Conservation (phyloP, 768 basidiomycete species). For the Pisolithus tinctorius region DNA sequence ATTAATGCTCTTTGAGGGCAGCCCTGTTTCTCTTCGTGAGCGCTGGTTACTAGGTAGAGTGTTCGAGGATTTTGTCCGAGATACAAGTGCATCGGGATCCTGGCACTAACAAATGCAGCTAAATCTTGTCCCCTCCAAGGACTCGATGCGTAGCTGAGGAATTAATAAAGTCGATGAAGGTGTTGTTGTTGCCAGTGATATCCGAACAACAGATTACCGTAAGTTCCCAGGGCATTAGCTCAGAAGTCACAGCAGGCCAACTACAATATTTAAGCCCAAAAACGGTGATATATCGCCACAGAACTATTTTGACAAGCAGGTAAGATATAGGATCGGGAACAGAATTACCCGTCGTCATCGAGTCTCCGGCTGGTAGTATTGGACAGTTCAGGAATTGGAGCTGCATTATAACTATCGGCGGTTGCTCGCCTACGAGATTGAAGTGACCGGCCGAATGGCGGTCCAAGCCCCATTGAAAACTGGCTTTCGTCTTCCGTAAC, state of each 20-base stretch:
- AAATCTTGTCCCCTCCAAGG: no score
- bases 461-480: constrained; percentile 32
- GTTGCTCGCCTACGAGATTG: constrained; percentile 3
- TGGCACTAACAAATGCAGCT: no score
- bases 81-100: constrained; percentile 60
- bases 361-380: constrained; percentile 2
- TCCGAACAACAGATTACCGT: no score
- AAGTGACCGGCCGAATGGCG: constrained; percentile 34
- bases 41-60: constrained; percentile 65
- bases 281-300: neutral
- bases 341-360: constrained; percentile 10
- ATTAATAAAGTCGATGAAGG: neutral
- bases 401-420: constrained; percentile 12
- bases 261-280: no score
- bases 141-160: neutral
- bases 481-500: constrained; percentile 21
- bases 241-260: no score
- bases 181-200: no score
- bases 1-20: constrained; percentile 58
- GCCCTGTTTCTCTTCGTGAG: constrained; percentile 57
- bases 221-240: no score
- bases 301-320: neutral
- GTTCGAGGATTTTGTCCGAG: constrained; percentile 61
- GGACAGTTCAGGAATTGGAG: constrained; percentile 13
- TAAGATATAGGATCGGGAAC: neutral